Percentiles rank a stretch among this genome's conserved stretches.
Evolutionary conservation across 257 asterid species (phyloP).

Genomic region (Solanum sitiens): DNA sequence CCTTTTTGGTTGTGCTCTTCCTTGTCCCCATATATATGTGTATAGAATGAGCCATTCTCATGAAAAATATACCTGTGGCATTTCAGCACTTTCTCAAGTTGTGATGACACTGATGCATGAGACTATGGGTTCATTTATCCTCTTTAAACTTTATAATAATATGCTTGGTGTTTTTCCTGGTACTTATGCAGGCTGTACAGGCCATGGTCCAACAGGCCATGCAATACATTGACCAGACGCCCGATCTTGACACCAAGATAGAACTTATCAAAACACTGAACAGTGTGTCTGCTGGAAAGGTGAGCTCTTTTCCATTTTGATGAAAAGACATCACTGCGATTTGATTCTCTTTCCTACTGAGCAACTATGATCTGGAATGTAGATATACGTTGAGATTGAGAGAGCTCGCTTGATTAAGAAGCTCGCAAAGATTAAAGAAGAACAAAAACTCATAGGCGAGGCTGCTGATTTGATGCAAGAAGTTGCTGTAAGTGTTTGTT

Average conservation of each 20-base stretch:
- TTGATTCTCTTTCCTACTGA: neutral
- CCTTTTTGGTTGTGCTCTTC: neutral
- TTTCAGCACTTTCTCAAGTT: neutral
- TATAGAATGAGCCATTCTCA: neutral
- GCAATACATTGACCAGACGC: conserved; percentile 92
- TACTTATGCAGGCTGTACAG: conserved; percentile 70
- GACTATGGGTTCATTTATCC: neutral
- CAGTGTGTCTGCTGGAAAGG: conserved; percentile 95
- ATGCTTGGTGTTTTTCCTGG: neutral
- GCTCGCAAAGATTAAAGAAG: conserved; percentile 90
- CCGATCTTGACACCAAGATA: conserved; percentile 75
- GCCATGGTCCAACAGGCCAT: conserved; percentile 96
- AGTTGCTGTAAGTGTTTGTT: conserved; percentile 71
- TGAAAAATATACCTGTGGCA: neutral
- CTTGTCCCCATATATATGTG: neutral
- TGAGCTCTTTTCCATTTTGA: conserved; percentile 6
- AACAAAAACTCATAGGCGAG: conserved; percentile 78
- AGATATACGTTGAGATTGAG: conserved; percentile 99
- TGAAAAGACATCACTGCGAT: neutral
- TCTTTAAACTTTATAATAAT: neutral
- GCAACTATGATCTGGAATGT: neutral
- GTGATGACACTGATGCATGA: neutral
- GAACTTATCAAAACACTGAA: conserved; percentile 89
- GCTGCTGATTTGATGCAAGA: conserved; percentile 99
- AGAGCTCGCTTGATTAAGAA: conserved; percentile 90